phyloP scores from a whole-genome alignment of 441 rosid genomes.

The Adansonia gregorii region DNA sequence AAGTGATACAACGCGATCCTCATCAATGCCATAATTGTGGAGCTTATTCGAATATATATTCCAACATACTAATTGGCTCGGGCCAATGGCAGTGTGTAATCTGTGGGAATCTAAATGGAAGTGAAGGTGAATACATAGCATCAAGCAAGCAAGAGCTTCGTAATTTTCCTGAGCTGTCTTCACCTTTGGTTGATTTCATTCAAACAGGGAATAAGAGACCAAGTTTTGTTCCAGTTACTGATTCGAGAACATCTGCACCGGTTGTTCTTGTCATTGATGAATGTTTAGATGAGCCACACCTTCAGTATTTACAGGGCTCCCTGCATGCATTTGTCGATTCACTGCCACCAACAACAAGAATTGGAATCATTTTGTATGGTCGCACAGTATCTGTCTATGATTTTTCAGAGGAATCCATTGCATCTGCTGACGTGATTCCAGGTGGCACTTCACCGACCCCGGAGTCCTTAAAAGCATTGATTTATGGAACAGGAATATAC shows the following conservation, averaged over 20 bases:
- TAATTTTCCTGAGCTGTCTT: constrained; percentile 72
- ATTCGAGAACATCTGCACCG: constrained; percentile 84
- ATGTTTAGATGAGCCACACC: constrained; percentile 93
- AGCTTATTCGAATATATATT: constrained; percentile 80
- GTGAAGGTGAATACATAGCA: constrained; percentile 88
- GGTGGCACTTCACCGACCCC: constrained; percentile 79
- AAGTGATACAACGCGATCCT: constrained; percentile 76
- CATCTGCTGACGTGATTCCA: constrained; percentile 95
- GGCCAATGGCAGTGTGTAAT: constrained; percentile 98
- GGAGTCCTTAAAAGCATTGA: constrained; percentile 80
- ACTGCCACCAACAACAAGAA: constrained; percentile 71
- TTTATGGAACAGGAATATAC: constrained; percentile 92
- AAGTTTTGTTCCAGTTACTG: constrained; percentile 87
- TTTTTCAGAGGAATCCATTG: constrained; percentile 85
- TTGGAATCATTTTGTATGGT: constrained; percentile 85
- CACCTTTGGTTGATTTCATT: constrained; percentile 82
- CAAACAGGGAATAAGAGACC: constrained; percentile 85
- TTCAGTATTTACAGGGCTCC: constrained; percentile 94
- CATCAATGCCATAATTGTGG: constrained; percentile 92
- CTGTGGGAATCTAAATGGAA: constrained; percentile 71
- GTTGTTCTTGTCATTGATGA: constrained; percentile 88
- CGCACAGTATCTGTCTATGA: constrained; percentile 88
- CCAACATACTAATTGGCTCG: constrained; percentile 81
- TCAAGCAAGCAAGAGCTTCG: constrained; percentile 71
- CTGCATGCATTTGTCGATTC: constrained; percentile 93